Evolutionary conservation across 1,139 yeast genomes (phyloP).

Genomic region (Kurtzmaniella quercitrusa): DNA sequence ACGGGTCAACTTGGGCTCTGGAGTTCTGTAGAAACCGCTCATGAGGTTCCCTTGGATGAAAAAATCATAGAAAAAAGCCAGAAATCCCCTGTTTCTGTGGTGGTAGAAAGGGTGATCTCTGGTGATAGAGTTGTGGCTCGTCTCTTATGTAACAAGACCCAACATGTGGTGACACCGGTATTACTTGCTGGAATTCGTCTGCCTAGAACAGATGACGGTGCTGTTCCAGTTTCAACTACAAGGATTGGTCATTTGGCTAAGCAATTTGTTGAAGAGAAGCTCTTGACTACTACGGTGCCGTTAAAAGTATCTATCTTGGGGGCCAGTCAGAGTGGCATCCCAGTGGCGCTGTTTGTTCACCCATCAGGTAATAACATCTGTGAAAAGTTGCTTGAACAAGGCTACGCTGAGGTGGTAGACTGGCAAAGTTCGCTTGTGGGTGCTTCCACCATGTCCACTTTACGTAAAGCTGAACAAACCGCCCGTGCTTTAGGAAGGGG

Average conservation of each 20-base stretch:
- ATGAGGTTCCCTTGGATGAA: slow-evolving; percentile 35
- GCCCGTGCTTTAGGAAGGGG: slow-evolving; percentile 65
- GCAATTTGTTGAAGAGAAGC: slow-evolving; percentile 59
- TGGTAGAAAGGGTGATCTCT: slow-evolving; percentile 71
- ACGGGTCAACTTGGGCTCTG: slow-evolving; percentile 52
- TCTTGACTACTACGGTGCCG: slow-evolving; percentile 54
- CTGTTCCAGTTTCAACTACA: slow-evolving; percentile 38
- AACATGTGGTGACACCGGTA: slow-evolving; percentile 51
- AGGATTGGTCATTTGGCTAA: slow-evolving; percentile 63
- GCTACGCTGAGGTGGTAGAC: slow-evolving; percentile 72
- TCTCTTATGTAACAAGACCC: slow-evolving; percentile 38
- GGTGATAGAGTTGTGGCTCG: slow-evolving; percentile 74
- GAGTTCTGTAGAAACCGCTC: slow-evolving; percentile 19
- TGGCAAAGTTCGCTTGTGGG: slow-evolving; percentile 82
- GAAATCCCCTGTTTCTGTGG: slow-evolving; percentile 44
- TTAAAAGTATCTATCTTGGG: slow-evolving; percentile 57
- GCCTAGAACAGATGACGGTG: slow-evolving; percentile 58
- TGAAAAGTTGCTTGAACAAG: slow-evolving; percentile 61
- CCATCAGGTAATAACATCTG: slow-evolving; percentile 70
- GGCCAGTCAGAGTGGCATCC: slow-evolving; percentile 56
- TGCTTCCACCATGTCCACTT: slow-evolving; percentile 52
- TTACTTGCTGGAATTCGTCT: slow-evolving; percentile 69
- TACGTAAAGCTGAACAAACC: slow-evolving; percentile 62
- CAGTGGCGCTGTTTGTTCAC: slow-evolving; percentile 60
- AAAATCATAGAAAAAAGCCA: slow-evolving; percentile 33